phyloP scores from a whole-genome alignment of 768 basidiomycete genomes.

The Pisolithus albus region DNA sequence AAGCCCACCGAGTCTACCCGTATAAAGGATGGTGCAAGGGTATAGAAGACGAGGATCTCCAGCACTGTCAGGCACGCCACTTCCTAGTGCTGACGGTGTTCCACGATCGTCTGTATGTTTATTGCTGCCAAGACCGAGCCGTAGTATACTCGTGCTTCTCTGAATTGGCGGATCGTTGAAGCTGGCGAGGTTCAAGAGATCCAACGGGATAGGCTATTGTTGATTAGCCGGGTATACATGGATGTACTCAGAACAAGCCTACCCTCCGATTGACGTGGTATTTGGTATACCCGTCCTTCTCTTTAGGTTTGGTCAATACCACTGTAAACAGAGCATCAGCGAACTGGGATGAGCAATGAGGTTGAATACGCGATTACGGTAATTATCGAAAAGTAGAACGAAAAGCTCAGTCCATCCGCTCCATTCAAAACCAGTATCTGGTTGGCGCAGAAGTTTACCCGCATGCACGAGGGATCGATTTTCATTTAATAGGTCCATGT shows the following conservation, averaged over 20 bases:
- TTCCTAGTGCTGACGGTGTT: constrained; percentile 21
- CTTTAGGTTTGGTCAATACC: constrained; percentile 82
- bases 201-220: constrained; percentile 82
- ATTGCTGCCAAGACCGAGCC: constrained; percentile 44
- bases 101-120: constrained; percentile 23
- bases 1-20: constrained; percentile 78
- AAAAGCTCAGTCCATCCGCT: constrained; percentile 87
- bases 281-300: constrained; percentile 66
- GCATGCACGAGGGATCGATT: constrained; percentile 79
- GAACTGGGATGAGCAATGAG: background rate
- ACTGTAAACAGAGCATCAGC: constrained; percentile 40
- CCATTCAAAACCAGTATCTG: constrained; percentile 84
- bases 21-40: constrained; percentile 86
- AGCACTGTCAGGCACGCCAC: constrained; percentile 31
- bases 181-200: constrained; percentile 78
- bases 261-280: constrained; percentile 80
- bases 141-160: constrained; percentile 65
- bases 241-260: constrained; percentile 18
- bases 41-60: constrained; percentile 72
- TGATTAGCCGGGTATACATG: background rate
- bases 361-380: constrained; percentile 47
- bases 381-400: constrained; percentile 92
- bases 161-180: constrained; percentile 77
- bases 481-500: constrained; percentile 85
- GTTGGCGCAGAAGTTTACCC: constrained; percentile 77